Base-by-base conservation (phyloP, 2,329 filamentous ascomycete genomes). In the Teratosphaeriaceae sp. region DNA sequence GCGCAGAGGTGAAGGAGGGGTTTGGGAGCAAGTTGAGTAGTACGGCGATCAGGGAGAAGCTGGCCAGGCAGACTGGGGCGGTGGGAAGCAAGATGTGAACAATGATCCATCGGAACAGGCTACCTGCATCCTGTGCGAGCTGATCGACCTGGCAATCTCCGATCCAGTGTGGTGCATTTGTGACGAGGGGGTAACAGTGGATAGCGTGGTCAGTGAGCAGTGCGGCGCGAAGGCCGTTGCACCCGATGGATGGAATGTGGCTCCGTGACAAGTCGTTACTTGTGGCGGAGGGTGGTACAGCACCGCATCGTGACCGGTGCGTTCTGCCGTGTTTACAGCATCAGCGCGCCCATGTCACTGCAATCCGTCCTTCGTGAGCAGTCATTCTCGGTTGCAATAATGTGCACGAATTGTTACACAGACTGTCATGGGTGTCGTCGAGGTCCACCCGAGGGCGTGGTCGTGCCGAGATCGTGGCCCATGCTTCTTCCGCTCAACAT, bases 1-100 rank as follows among this genome's bases (percentile, higher is more conserved):
- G 45, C 7, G 42, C 45, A 19, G 63, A 66, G 33, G 63, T 67
- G 11, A 57, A 54, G 37, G 76, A 80, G 44, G 74, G 76, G 51
- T 95, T 94, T 65, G 78, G 82, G 20, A 76, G 78, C 48, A 97
- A 96, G 68, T 85, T 96, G 54, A 94, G 88, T 70, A 96, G 89
- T 66, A 94, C 89, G 1, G 84, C 84, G 45, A 94, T 95, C 29
- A 49, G 62, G 19, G 57, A 59, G 43, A 62, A 59, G 49, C 33
- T 62, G 19, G 54, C 51, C 26, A 53, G 31, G 42, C 40, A 47
- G 24, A 42, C 26, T 22, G 31, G 15, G 33, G 31, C 12, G 31
- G 15, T 18, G 3, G 31, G 31, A 15, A 34, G 31, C 15, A 34
- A 18, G 18, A 34, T 34, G 15, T 34, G 31, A 34, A 5, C 15